Evolutionary conservation across 371 early-diverging fungal genomes (phyloP).

Genomic region (Mortierella sp.): DNA sequence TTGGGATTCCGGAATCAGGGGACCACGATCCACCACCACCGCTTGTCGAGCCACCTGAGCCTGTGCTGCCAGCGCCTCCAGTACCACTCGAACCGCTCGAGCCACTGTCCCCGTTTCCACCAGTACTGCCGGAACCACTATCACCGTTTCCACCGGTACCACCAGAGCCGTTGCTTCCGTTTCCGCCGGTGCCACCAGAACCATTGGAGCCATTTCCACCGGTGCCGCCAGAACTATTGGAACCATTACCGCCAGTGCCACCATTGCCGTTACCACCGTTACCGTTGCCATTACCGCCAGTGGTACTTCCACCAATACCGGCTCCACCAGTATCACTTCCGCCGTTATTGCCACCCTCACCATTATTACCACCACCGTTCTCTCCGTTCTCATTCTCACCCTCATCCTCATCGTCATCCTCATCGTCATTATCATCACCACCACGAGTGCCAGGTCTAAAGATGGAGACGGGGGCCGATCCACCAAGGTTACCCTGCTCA

Average conservation of each 20-base stretch:
- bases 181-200: background rate
- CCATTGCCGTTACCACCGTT: too few relatives aligned
- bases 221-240: background rate
- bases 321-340: background rate
- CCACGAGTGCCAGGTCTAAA: conserved; percentile 25
- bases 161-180: conserved; percentile 4
- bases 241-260: background rate
- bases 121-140: conserved; percentile 13
- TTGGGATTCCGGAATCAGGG: background rate
- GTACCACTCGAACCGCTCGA: conserved; percentile 8
- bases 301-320: background rate
- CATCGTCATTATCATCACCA: conserved; percentile 23
- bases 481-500: conserved; percentile 10
- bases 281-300: too few relatives aligned
- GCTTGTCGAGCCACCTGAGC: background rate
- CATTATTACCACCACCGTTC: background rate
- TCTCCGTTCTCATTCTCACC: background rate
- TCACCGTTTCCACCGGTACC: conserved; percentile 24
- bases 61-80: conserved; percentile 1
- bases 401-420: conserved; percentile 7
- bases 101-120: conserved; percentile 17
- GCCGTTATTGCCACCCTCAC: background rate
- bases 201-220: background rate
- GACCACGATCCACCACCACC: conserved; percentile 7
- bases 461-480: conserved; percentile 36